Evolutionary conservation across 139 green algal genomes (phyloP).

Genomic region (Raphidocelis subcapitata): DNA sequence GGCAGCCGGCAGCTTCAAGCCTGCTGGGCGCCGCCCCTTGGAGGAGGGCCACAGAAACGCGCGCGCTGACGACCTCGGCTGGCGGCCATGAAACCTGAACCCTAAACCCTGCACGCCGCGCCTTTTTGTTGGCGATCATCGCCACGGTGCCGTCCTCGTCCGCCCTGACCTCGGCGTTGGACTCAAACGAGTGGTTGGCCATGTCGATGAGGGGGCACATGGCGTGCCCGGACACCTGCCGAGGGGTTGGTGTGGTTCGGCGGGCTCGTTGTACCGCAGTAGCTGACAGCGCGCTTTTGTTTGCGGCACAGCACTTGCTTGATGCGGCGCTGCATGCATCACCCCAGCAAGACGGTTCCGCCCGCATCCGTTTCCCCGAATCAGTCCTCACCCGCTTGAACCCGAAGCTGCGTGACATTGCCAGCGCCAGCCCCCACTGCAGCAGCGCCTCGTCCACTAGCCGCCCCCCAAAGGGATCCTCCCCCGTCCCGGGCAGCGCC

Average conservation of each 20-base stretch:
- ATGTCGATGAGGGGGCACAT: background rate
- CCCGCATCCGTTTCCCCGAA: background rate
- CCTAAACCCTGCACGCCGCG: background rate
- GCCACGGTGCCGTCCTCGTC: constrained; percentile 11
- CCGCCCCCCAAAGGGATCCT: constrained; percentile 28
- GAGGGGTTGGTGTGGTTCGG: background rate
- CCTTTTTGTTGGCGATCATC: constrained; percentile 35
- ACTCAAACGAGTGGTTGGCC: constrained; percentile 20
- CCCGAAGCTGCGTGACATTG: constrained; percentile 45
- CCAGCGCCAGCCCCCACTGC: constrained; percentile 38
- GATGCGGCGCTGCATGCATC: too few species aligned
- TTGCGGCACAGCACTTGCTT: background rate
- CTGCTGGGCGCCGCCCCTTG: background rate
- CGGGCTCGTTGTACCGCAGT: background rate
- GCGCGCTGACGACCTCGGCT: background rate
- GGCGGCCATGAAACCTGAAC: background rate
- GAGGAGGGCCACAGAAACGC: too few species aligned
- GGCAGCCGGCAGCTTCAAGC: background rate
- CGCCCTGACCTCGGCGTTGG: constrained; percentile 34
- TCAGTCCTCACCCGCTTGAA: constrained; percentile 11
- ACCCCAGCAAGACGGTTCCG: constrained; percentile 21
- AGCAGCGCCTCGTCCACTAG: constrained; percentile 16
- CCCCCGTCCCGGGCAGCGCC: constrained; percentile 12
- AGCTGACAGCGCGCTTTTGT: background rate
- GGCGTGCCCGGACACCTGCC: background rate